phyloP scores from a whole-genome alignment of 2,329 filamentous ascomycete genomes.

The Apiospora koreana region DNA sequence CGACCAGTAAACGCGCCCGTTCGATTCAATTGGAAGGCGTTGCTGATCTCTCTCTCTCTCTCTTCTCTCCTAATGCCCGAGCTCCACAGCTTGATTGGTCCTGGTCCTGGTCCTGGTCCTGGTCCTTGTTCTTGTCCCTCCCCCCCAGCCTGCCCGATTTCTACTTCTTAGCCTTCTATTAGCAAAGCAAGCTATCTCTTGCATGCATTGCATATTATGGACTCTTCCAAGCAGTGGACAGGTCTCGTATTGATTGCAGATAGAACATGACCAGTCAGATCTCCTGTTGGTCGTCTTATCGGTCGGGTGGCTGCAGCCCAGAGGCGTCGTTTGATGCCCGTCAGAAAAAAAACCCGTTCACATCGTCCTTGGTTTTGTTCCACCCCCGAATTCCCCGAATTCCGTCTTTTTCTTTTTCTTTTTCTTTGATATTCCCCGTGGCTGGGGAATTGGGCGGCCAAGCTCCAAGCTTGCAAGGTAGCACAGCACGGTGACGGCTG shows the following conservation, averaged over 20 bases:
- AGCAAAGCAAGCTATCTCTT: neutral
- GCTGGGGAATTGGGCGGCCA: neutral
- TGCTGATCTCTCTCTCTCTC: neutral
- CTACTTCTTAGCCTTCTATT: too few species aligned
- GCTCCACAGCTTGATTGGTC: neutral
- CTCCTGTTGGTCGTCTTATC: neutral
- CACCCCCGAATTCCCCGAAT: too few species aligned
- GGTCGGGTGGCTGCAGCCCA: neutral
- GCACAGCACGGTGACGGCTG: too few species aligned
- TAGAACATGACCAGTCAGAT: conserved; percentile 4
- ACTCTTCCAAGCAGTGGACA: neutral
- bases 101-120: too few species aligned
- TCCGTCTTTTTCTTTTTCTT: neutral
- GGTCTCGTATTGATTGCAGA: conserved; percentile 6
- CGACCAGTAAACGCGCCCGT: neutral
- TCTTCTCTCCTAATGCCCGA: neutral
- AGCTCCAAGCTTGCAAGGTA: neutral
- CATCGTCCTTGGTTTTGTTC: too few species aligned
- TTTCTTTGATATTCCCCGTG: neutral
- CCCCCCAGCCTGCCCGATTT: neutral
- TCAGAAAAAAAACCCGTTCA: neutral
- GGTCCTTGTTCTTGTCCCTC: neutral
- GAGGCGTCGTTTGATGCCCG: neutral
- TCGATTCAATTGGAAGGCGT: neutral
- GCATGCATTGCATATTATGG: neutral